Conservation (phyloP, 129 eudicot species). For the Logfia minima region DNA sequence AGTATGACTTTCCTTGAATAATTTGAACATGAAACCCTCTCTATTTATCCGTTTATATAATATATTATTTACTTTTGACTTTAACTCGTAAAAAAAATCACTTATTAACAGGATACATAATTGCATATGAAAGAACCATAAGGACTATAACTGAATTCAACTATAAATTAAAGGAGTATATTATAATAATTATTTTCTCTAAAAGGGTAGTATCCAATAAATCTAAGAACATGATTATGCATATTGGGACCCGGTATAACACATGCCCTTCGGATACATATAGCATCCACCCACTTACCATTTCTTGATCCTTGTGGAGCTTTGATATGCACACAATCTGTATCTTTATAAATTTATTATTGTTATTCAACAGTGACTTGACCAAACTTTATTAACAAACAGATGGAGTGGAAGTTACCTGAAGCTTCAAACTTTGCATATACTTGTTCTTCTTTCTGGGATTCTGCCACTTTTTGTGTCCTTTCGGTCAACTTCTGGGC, state of each 20-base stretch:
- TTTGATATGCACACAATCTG: constrained; percentile 33
- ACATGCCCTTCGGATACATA: constrained; percentile 15
- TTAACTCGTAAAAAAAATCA: no score
- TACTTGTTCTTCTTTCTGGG: constrained; percentile 10
- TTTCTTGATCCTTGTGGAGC: constrained; percentile 29
- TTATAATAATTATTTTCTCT: not conserved
- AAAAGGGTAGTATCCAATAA: constrained; percentile 35
- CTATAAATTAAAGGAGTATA: constrained; percentile 1
- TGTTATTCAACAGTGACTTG: constrained; percentile 1
- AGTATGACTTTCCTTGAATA: no score
- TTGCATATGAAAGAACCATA: not conserved
- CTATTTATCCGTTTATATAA: no score
- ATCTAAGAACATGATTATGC: constrained; percentile 8
- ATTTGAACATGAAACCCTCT: no score
- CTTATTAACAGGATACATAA: no score
- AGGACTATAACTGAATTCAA: not conserved
- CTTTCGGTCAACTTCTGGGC: constrained; percentile 23
- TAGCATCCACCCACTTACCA: constrained; percentile 26
- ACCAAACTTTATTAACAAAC: constrained; percentile 17
- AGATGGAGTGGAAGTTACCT: constrained; percentile 40
- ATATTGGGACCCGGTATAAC: constrained; percentile 26
- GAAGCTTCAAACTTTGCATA: constrained; percentile 31
- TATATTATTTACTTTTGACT: no score
- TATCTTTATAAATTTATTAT: constrained; percentile 27
- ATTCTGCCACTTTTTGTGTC: constrained; percentile 25